These are phyloP conservation scores for Stephania yunnanensis DNA, from an alignment of 164 flowering plant genomes.

Conservation along the genomic window DNA sequence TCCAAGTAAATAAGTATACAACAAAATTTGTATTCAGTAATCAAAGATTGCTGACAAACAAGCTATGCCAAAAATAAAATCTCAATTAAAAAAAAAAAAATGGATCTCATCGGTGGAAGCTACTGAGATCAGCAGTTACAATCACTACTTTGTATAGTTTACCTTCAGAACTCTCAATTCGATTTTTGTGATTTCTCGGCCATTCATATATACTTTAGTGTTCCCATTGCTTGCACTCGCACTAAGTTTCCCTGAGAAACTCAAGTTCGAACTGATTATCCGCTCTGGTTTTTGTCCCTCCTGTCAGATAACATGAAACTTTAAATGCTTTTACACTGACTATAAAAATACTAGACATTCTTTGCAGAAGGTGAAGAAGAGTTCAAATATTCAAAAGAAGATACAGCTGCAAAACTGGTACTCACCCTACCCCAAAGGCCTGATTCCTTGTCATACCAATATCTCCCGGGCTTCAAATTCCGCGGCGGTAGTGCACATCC, in stretches of 20 bases:
- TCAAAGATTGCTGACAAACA: neutral
- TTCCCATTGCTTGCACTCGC: constrained; percentile 84
- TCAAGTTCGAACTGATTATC: constrained; percentile 80
- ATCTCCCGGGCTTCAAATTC: constrained; percentile 86
- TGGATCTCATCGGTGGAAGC: too few species aligned
- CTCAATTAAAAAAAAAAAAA: neutral
- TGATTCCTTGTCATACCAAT: constrained; percentile 98
- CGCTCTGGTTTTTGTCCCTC: constrained; percentile 93
- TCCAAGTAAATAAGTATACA: neutral
- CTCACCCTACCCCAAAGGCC: constrained; percentile 97
- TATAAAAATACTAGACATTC: neutral
- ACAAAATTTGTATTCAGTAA: neutral
- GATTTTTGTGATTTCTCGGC: constrained; percentile 84
- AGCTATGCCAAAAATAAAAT: neutral
- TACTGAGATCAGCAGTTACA: too few species aligned
- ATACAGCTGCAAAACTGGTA: neutral
- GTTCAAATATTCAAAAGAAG: neutral
- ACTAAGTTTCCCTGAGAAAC: constrained; percentile 75
- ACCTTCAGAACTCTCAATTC: constrained; percentile 83
- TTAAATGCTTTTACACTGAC: neutral
- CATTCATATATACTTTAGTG: constrained; percentile 86
- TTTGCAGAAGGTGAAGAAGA: neutral
- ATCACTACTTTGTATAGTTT: neutral
- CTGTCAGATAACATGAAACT: constrained; percentile 34
- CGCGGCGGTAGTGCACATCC: constrained; percentile 77